Evolutionary conservation across 2,329 filamentous ascomycete genomes (phyloP), one percentile per base, ranked within the genome.

Genomic region (Phialemoniopsis sp.): DNA sequence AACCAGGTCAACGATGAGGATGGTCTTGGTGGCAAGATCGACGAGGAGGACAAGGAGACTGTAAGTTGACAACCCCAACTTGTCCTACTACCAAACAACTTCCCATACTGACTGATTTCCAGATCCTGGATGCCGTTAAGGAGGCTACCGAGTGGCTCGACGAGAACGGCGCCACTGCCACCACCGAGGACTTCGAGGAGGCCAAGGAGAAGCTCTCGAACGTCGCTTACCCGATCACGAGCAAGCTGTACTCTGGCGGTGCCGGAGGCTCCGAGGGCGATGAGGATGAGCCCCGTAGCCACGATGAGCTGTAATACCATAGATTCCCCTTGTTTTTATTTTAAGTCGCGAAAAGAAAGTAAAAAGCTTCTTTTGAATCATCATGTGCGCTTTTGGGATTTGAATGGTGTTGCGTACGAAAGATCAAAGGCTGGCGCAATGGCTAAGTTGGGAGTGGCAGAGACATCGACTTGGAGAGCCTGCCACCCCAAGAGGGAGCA

Each of bases 161-260:
- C 55, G 89, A 95, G 80, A 94, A 96, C 71, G 87, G 80, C 51
- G 81, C 85, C 51, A 85, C 85, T 38, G 93, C 93, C 49, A 80
- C 76, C 52, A 77, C 89, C 44, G 91, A 96, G 74, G 93, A 97
- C 75, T 96, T 97, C 57, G 90, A 96, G 70, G 93, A 98, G 81
- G 91, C 97, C 78, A 95, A 94, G 78, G 91, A 98, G 86, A 96
- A 96, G 80, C 80, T 98, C 53, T 94, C 87, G 57, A 86, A 87
- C 66, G 87, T 96, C 13, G 93, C 93, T 39, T 96, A 97, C 75
- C 93, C 93, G 53, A 98, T 98, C 72, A 98, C 93, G 56, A 95
- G 88, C 75, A 98, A 98, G 82, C 79, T 96, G 59, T 96, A 96
- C 76, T 72, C 66, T 53, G 73, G 76, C 57, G 81, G 79, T 54